These are phyloP conservation scores for Xylaria multiplex DNA, from an alignment of 2,329 filamentous ascomycete genomes.

Conservation along the genomic window DNA sequence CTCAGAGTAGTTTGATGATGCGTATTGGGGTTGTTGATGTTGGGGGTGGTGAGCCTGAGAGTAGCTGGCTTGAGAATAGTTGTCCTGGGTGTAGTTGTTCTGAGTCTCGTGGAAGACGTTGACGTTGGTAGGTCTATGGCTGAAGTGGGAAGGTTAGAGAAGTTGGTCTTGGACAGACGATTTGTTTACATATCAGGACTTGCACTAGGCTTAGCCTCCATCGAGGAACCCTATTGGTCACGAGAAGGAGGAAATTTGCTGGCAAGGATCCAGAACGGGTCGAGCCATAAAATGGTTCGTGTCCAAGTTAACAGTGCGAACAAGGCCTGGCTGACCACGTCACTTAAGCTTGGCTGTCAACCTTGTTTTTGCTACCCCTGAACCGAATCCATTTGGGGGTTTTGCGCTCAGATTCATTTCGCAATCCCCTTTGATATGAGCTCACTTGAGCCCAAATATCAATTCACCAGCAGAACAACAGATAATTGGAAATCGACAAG, in stretches of 20 bases:
- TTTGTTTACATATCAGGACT: slow-evolving; percentile 34
- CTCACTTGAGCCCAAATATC: too few relatives aligned
- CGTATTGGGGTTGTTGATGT: slow-evolving; percentile 10
- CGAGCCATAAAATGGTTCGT: slow-evolving; percentile 24
- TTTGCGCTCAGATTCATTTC: not conserved
- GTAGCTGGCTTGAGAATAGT: slow-evolving; percentile 37
- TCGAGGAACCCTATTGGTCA: slow-evolving; percentile 37
- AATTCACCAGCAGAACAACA: not conserved
- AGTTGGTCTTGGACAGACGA: slow-evolving; percentile 6
- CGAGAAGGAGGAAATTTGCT: slow-evolving; percentile 34
- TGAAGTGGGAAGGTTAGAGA: slow-evolving; percentile 31
- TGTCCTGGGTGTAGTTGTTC: slow-evolving; percentile 41
- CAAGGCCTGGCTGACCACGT: slow-evolving; percentile 2
- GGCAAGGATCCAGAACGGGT: slow-evolving; percentile 27
- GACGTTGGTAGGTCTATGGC: slow-evolving; percentile 50
- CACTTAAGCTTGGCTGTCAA: slow-evolving; percentile 9
- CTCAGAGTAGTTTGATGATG: slow-evolving; percentile 63
- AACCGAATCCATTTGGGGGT: not conserved
- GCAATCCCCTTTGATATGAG: not conserved
- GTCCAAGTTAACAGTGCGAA: slow-evolving; percentile 35
- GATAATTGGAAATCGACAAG: not conserved
- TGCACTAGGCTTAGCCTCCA: slow-evolving; percentile 21
- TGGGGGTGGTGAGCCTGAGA: slow-evolving; percentile 34
- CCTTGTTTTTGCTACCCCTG: slow-evolving; percentile 1
- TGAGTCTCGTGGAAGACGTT: slow-evolving; percentile 42